These are phyloP conservation scores for Hypoxylon sp. DNA, from an alignment of 2,329 filamentous ascomycete genomes.

Conservation along the genomic window DNA sequence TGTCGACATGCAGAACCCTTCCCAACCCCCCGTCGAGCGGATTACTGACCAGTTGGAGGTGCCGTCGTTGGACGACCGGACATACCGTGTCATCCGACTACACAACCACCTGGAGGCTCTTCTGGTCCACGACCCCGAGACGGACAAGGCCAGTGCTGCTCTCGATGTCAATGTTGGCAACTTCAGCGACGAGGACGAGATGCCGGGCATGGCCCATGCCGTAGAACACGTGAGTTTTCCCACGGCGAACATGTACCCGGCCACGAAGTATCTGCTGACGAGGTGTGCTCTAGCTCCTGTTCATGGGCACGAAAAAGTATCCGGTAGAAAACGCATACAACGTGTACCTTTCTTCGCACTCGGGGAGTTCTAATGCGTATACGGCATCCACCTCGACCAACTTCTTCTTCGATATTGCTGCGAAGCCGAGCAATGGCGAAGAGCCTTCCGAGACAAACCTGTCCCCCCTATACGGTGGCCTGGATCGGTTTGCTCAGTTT, in stretches of 20 bases:
- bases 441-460: slow-evolving; percentile 63
- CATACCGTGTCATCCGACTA: slow-evolving; percentile 86
- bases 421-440: slow-evolving; percentile 71
- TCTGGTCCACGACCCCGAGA: slow-evolving; percentile 90
- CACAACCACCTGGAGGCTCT: slow-evolving; percentile 89
- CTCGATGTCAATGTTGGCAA: slow-evolving; percentile 96
- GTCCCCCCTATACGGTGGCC: slow-evolving; percentile 75
- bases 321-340: slow-evolving; percentile 96
- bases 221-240: slow-evolving; percentile 79
- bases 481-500: slow-evolving; percentile 94
- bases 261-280: slow-evolving; percentile 16
- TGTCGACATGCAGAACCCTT: slow-evolving; percentile 43
- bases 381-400: slow-evolving; percentile 94
- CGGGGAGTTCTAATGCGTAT: slow-evolving; percentile 93
- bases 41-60: slow-evolving; percentile 46
- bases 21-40: slow-evolving; percentile 47
- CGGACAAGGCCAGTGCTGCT: slow-evolving; percentile 95
- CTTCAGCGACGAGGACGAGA: slow-evolving; percentile 88
- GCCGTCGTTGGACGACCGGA: slow-evolving; percentile 72
- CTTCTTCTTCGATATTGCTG: slow-evolving; percentile 95
- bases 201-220: slow-evolving; percentile 95
- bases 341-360: slow-evolving; percentile 88
- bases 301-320: slow-evolving; percentile 99
- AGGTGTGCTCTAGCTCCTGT: slow-evolving; percentile 67
- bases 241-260: background rate